Base-by-base conservation (phyloP, 805 yeast genomes). In the Candida incommunis region DNA sequence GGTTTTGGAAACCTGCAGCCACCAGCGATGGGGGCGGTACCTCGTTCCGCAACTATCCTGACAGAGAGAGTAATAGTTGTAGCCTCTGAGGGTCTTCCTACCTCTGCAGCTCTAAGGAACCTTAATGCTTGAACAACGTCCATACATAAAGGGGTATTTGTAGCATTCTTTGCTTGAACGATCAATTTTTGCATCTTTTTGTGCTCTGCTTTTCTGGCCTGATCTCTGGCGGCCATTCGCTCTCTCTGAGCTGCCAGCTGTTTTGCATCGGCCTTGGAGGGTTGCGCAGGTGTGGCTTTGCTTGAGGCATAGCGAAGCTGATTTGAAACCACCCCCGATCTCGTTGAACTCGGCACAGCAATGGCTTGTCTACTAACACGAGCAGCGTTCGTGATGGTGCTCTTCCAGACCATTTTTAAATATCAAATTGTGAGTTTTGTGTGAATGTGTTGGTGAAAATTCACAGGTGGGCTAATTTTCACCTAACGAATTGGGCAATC, bases 31-130 rank as follows among this genome's bases (percentile, higher is more conserved):
- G 85, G 82, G 27, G 79, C 76, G 21, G 82, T 78, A 52, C 96
- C 95, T 57, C 75, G 78, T 48, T 81, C 90, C 20, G 80, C 76
- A 9, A 80, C 72, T 24, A 87, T 69, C 16, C 75, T 67, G 16
- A 84, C 71, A 44, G 80, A 75, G 45, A 83, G 62, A 16, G 82
- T 68, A 35, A 90, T 68, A 22, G 88, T 80, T 21, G 90, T 78
- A 53, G 78, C 77, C n/a, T 72, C 65, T 3, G 71, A 66, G 2
- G 90, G 76, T 57, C 82, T 76, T 3, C 98, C 97, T 3, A 87
- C 94, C 62, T 87, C 96, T 3, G 87, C 76, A 0, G 97, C 95
- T 50, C 96, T 71, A 46, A 90, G 59, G 57, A 78, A 87, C 54
- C 82, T 72, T 61, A 86, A 62, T 1, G 96, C 96, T 24, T 66